Evolutionary conservation across 106 monocot species (phyloP).

Genomic region (Amphibolis antarctica): DNA sequence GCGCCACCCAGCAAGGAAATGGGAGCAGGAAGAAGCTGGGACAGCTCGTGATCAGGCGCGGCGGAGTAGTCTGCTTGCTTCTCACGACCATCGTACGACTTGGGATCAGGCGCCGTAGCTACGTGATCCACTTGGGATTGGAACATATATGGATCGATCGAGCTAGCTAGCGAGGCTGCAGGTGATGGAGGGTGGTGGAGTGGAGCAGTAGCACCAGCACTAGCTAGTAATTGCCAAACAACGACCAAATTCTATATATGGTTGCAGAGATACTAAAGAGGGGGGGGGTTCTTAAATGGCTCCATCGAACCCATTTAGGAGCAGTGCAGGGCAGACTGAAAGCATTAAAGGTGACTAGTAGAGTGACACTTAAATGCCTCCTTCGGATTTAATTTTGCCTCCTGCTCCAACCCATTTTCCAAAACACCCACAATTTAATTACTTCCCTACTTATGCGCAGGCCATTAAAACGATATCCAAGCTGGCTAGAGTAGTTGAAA

Average conservation of each 20-base stretch:
- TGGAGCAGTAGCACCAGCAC: not conserved
- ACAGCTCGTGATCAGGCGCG: too few species aligned
- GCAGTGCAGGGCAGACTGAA: constrained; percentile 13
- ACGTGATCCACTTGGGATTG: not conserved
- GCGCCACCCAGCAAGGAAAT: too few species aligned
- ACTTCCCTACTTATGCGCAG: too few species aligned
- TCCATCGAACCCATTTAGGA: constrained; percentile 22
- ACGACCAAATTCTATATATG: too few species aligned
- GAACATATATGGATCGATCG: not conserved
- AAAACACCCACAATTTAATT: not conserved
- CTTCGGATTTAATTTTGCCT: not conserved
- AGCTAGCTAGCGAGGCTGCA: not conserved
- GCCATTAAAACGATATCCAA: too few species aligned
- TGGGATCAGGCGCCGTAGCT: constrained; percentile 1
- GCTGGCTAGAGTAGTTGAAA: too few species aligned
- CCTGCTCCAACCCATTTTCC: not conserved
- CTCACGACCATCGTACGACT: not conserved
- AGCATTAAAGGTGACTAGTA: constrained; percentile 36
- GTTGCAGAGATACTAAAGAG: constrained; percentile 17
- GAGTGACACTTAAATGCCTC: constrained; percentile 24
- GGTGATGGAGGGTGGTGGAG: not conserved
- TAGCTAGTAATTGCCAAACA: not conserved
- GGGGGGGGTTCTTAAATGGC: constrained; percentile 28
- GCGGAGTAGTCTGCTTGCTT: not conserved
- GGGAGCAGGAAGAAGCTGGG: too few species aligned